phyloP scores from a whole-genome alignment of 768 basidiomycete genomes.

The Kwoniella europaea region DNA sequence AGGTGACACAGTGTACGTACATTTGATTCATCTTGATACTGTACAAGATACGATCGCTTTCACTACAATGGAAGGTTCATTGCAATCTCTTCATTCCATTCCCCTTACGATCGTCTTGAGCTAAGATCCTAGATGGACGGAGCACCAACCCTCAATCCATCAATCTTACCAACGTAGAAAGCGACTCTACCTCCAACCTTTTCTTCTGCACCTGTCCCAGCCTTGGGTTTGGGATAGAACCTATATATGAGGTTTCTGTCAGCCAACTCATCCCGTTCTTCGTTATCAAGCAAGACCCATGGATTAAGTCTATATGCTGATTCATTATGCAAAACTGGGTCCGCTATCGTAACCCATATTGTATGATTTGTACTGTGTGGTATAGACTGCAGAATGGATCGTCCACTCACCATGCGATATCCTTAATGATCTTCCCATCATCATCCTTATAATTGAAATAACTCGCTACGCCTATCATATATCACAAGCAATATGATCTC shows the following conservation, averaged over 20 bases:
- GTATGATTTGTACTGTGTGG: no score
- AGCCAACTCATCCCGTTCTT: neutral
- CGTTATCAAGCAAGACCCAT: no score
- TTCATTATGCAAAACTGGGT: no score
- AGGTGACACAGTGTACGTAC: no score
- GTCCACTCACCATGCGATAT: conserved; percentile 51
- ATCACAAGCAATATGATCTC: neutral
- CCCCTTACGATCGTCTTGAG: neutral
- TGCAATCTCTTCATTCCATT: neutral
- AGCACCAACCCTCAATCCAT: conserved; percentile 40
- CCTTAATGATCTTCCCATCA: conserved; percentile 52
- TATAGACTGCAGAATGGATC: no score
- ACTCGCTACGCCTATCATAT: conserved; percentile 40
- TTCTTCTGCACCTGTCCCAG: conserved; percentile 47
- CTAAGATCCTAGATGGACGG: conserved; percentile 24
- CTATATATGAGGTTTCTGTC: conserved; percentile 25
- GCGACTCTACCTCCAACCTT: conserved; percentile 48
- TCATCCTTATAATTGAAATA: conserved; percentile 53
- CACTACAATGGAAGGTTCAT: no score
- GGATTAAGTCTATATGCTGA: no score
- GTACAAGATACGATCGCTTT: no score
- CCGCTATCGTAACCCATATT: no score
- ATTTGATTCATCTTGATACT: no score
- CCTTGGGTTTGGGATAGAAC: conserved; percentile 53
- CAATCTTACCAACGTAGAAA: conserved; percentile 52